phyloP scores from a whole-genome alignment of 2,329 filamentous ascomycete species.

The Aspergillus melleus region DNA sequence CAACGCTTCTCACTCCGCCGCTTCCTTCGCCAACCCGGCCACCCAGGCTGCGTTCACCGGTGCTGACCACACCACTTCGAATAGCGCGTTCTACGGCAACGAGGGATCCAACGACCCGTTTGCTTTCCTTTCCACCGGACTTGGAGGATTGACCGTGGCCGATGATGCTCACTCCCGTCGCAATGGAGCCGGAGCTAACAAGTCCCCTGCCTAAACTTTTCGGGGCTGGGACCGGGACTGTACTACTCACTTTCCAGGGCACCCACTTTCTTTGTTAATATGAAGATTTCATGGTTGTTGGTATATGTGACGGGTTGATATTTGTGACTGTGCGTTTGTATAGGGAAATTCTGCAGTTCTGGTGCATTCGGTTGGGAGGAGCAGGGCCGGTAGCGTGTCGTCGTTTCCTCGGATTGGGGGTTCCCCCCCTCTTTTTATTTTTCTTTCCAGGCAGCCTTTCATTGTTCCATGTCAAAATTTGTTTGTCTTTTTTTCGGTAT shows the following conservation, averaged over 20 bases:
- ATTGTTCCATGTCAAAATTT: constrained; percentile 16
- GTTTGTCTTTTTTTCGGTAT: constrained; percentile 19
- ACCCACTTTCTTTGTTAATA: constrained; percentile 35
- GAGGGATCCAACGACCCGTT: constrained; percentile 62
- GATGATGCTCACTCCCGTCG: constrained; percentile 48
- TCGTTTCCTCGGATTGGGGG: constrained; percentile 33
- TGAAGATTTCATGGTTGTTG: constrained; percentile 36
- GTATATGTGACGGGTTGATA: constrained; percentile 39
- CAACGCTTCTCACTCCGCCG: constrained; percentile 76
- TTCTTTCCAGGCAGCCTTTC: constrained; percentile 17
- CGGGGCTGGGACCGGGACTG: constrained; percentile 1
- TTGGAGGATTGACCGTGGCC: constrained; percentile 59
- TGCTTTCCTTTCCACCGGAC: constrained; percentile 62
- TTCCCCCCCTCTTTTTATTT: constrained; percentile 22
- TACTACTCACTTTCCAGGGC: constrained; percentile 13
- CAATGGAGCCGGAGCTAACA: constrained; percentile 47
- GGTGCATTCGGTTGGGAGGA: constrained; percentile 47
- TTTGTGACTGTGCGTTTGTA: constrained; percentile 44
- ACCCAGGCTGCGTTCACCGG: constrained; percentile 93
- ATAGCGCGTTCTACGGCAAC: constrained; percentile 66
- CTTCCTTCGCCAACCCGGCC: constrained; percentile 87
- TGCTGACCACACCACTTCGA: constrained; percentile 77
- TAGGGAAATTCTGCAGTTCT: constrained; percentile 44
- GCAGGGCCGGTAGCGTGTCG: constrained; percentile 43
- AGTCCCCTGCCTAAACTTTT: constrained; percentile 42